These are phyloP conservation scores for Penicillium sp. DNA, from an alignment of 2,329 filamentous ascomycete species.

Conservation along the genomic window DNA sequence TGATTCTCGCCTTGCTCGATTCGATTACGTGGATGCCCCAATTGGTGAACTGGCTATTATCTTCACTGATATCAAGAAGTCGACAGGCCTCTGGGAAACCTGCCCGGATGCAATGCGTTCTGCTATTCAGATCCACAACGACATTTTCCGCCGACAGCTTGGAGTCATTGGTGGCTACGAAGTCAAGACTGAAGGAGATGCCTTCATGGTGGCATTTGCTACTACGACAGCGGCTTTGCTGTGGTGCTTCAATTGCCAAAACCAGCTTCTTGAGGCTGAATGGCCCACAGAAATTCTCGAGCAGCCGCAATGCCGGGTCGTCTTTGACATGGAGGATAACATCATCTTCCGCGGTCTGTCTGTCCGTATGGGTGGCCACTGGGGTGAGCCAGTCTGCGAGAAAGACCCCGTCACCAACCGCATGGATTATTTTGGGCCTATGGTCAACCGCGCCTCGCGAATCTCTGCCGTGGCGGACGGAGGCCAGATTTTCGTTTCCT, in stretches of 20 bases:
- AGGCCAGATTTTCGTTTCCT: slow-evolving; percentile 92
- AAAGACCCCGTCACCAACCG: slow-evolving; percentile 91
- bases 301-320: slow-evolving; percentile 75
- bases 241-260: slow-evolving; percentile 95
- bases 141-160: slow-evolving; percentile 88
- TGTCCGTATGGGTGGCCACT: slow-evolving; percentile 96
- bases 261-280: slow-evolving; percentile 74
- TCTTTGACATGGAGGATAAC: slow-evolving; percentile 75
- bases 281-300: slow-evolving; percentile 93
- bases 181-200: slow-evolving; percentile 98
- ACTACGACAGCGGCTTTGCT: slow-evolving; percentile 90
- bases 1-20: slow-evolving; percentile 78
- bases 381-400: slow-evolving; percentile 89
- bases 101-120: slow-evolving; percentile 93
- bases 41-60: slow-evolving; percentile 87
- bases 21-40: slow-evolving; percentile 88
- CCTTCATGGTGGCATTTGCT: slow-evolving; percentile 98
- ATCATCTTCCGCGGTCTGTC: slow-evolving; percentile 91
- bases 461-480: slow-evolving; percentile 93
- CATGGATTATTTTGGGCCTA: slow-evolving; percentile 99
- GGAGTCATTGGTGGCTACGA: slow-evolving; percentile 94
- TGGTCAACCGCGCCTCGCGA: slow-evolving; percentile 95
- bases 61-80: slow-evolving; percentile 99
- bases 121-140: slow-evolving; percentile 95
- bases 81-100: slow-evolving; percentile 91